Evolutionary conservation across 768 basidiomycete genomes (phyloP).

Genomic region (Lanmaoa pseudosensibilis): DNA sequence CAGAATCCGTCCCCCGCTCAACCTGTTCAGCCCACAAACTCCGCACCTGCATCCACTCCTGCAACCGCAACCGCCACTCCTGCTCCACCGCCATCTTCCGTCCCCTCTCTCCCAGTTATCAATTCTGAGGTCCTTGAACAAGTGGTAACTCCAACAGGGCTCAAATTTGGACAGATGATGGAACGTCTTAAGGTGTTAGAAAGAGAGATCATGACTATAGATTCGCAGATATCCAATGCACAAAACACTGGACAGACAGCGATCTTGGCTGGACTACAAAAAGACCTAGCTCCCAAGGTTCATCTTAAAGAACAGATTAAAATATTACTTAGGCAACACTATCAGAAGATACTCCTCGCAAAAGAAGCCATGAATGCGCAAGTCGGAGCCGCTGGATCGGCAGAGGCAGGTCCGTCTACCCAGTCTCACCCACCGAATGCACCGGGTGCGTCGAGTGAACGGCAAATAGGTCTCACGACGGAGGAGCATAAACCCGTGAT

Average conservation of each 20-base stretch:
- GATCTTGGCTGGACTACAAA: constrained; percentile 13
- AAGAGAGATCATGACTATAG: constrained; percentile 11
- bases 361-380: constrained; percentile 14
- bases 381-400: background rate
- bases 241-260: constrained; percentile 20
- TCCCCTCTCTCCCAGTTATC: background rate
- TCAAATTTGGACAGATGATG: constrained; percentile 25
- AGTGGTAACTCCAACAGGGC: constrained; percentile 1
- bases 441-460: constrained; percentile 6
- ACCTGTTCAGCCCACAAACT: constrained; percentile 2
- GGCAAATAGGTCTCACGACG: background rate
- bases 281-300: constrained; percentile 5
- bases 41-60: constrained; percentile 8
- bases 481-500: constrained; percentile 23
- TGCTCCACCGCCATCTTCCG: constrained; percentile 7
- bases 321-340: constrained; percentile 12
- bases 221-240: constrained; percentile 16
- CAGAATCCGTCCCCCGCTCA: constrained; percentile 11
- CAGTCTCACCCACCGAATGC: constrained; percentile 10
- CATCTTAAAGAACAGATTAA: constrained; percentile 14
- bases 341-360: constrained; percentile 10
- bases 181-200: constrained; percentile 24
- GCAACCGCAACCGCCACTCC: constrained; percentile 7
- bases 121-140: constrained; percentile 19
- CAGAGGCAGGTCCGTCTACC: constrained; percentile 12